Evolutionary conservation across 345 rosid species (phyloP).

Genomic region (Lepidium aucheri): DNA sequence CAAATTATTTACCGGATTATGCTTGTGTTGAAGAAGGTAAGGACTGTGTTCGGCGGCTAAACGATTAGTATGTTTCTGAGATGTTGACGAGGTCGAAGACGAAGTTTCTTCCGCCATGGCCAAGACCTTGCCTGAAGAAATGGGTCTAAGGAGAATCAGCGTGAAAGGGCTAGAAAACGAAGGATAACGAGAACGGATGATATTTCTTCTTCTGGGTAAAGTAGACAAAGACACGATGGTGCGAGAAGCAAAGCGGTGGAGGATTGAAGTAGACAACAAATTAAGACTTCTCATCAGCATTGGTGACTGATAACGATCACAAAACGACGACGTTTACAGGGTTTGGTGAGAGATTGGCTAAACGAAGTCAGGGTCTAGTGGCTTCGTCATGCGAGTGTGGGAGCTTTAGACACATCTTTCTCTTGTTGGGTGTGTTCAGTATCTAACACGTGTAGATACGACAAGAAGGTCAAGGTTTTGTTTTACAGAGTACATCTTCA

Average conservation of each 20-base stretch:
- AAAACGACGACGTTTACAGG: constrained; percentile 6
- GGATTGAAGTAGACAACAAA: constrained; percentile 21
- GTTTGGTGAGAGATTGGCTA: background rate
- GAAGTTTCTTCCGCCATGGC: constrained; percentile 38
- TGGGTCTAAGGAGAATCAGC: constrained; percentile 23
- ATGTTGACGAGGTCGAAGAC: constrained; percentile 26
- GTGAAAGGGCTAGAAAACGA: constrained; percentile 21
- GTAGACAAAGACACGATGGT: constrained; percentile 11
- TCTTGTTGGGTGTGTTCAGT: constrained; percentile 7
- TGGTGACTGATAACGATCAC: background rate
- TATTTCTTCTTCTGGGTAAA: constrained; percentile 9
- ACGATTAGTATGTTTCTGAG: constrained; percentile 52
- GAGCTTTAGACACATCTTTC: constrained; percentile 24
- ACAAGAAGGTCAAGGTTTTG: too few relatives aligned
- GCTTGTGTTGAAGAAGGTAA: constrained; percentile 88
- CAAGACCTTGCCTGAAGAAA: constrained; percentile 29
- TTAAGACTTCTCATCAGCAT: constrained; percentile 27
- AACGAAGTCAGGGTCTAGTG: background rate
- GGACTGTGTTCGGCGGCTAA: constrained; percentile 84
- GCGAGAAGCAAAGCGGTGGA: constrained; percentile 22
- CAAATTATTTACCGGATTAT: constrained; percentile 52
- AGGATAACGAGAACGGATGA: background rate
- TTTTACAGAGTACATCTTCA: too few relatives aligned
- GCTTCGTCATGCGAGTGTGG: constrained; percentile 18
- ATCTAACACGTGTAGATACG: constrained; percentile 5